A percentile compares a stretch with the other conserved stretches of the same genome.
These are phyloP conservation scores for Ustilago trichophora DNA, from an alignment of 1,284 basidiomycete species.

Conservation along the genomic window DNA sequence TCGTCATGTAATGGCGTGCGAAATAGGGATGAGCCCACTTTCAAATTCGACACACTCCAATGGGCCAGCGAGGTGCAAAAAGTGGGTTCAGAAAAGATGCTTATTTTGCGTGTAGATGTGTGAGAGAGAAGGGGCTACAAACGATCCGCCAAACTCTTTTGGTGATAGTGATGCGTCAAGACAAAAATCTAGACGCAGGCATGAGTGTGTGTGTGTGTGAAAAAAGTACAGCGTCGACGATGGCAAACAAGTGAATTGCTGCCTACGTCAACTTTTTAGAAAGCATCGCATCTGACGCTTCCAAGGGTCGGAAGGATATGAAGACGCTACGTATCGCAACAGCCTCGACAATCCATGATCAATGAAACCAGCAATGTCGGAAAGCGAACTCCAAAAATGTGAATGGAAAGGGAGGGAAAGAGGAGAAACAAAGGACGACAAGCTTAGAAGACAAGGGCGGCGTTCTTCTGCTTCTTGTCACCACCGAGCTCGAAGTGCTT, in stretches of 20 bases:
- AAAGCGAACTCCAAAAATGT: slow-evolving; percentile 2
- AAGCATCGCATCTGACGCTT: slow-evolving; percentile 14
- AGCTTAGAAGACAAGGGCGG: slow-evolving; percentile 80
- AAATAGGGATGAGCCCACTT: too few relatives aligned
- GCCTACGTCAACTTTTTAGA: slow-evolving; percentile 19
- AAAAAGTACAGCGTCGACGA: slow-evolving; percentile 41
- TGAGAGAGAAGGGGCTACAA: slow-evolving; percentile 4
- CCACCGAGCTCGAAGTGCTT: slow-evolving; percentile 99
- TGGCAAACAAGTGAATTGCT: neutral
- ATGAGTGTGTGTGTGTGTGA: neutral
- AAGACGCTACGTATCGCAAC: too few relatives aligned
- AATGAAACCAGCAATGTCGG: too few relatives aligned
- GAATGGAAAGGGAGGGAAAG: neutral
- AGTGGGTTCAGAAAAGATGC: slow-evolving; percentile 33
- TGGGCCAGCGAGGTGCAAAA: too few relatives aligned
- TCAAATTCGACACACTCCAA: too few relatives aligned
- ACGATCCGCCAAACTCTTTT: slow-evolving; percentile 8
- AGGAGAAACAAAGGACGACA: neutral
- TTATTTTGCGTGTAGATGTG: slow-evolving; percentile 28
- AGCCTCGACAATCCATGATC: too few relatives aligned
- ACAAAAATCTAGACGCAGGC: slow-evolving; percentile 11
- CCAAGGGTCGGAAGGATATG: too few relatives aligned
- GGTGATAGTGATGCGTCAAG: slow-evolving; percentile 9
- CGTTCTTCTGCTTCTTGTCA: slow-evolving; percentile 99
- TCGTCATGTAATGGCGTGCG: too few relatives aligned